Evolutionary conservation across 2,329 filamentous ascomycete species (phyloP), one percentile per base, ranked within the genome.

Genomic region (Bipolaris bicolor): DNA sequence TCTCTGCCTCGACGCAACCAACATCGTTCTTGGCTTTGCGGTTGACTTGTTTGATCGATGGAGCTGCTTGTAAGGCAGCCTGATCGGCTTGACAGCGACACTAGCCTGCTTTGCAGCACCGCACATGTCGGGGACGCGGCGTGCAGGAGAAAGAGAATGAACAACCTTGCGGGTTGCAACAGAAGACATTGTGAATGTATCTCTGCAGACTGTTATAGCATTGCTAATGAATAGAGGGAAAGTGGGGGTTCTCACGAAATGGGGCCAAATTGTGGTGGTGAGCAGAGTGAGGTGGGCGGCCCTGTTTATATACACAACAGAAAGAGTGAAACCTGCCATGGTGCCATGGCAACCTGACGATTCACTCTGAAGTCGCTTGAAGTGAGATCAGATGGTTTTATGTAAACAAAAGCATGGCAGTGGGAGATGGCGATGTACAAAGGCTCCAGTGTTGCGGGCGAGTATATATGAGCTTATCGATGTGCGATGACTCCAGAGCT

Each of bases 1-100:
- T 1, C n/a, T 40, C 7, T 45, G 37, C 52, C 45, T 54, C 18
- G 36, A 34, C 26, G 37, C 44, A 46, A 18, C 44, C 26, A 45
- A 22, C 1, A 13, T 20, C 20, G 37, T n/a, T n/a, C n/a, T 34
- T 41, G 18, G 36, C 36, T 37, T 49, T 34, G 36, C n/a, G 11
- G 15, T 52, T 45, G 31, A 45, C 37, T 22, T 29, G 13, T 10
- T 36, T 54, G 52, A 13, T 41, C 44, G 44, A 5, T 49, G 20
- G 52, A 54, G 44, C 15, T 45, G 44, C 52, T 54, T n/a, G 44
- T 54, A 49, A 20, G 49, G 36, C 44, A 37, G 29, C 52, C 26
- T 54, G 44, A 41, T 29, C 52, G 22, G 29, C 10, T 54, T 43
- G 44, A 18, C 44, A 5, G 20, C 34, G 52, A 48, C 52, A 54